Conservation (phyloP, 192 early-diverging fungal genomes). For the Phycomyces nitens region DNA sequence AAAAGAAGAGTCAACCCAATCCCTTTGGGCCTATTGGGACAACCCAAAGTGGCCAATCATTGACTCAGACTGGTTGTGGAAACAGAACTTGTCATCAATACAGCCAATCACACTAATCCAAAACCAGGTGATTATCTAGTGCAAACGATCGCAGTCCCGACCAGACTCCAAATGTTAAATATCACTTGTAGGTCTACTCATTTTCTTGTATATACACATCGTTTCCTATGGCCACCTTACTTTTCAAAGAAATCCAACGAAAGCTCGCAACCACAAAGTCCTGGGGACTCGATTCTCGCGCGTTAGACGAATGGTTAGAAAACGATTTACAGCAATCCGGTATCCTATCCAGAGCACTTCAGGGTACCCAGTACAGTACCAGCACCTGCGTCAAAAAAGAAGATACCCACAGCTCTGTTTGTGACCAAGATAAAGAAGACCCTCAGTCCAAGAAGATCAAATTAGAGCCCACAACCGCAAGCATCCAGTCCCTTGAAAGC, state of each 20-base stretch:
- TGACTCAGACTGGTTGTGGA: not conserved
- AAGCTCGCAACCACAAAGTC: not conserved
- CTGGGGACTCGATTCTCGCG: slow-evolving; percentile 6
- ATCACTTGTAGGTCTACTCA: not conserved
- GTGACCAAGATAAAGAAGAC: not conserved
- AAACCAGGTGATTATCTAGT: slow-evolving; percentile 23
- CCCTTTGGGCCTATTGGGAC: too few species aligned
- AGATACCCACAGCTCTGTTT: not conserved
- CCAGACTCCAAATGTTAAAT: slow-evolving; percentile 1
- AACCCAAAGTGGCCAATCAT: slow-evolving; percentile 11
- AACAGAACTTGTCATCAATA: slow-evolving; percentile 23
- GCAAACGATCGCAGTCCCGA: not conserved
- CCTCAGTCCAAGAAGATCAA: not conserved
- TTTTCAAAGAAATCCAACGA: not conserved
- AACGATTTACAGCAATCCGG: slow-evolving; percentile 29
- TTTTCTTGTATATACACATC: not conserved
- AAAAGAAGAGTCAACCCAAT: too few species aligned
- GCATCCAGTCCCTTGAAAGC: not conserved
- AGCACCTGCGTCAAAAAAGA: not conserved
- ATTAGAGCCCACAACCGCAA: not conserved
- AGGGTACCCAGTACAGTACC: too few species aligned
- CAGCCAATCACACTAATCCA: slow-evolving; percentile 13
- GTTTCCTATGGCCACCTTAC: not conserved
- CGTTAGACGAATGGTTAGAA: slow-evolving; percentile 35
- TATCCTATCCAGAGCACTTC: slow-evolving; percentile 16